Conservation (phyloP, 306 rosid genomes). For the Sesbania bispinosa region DNA sequence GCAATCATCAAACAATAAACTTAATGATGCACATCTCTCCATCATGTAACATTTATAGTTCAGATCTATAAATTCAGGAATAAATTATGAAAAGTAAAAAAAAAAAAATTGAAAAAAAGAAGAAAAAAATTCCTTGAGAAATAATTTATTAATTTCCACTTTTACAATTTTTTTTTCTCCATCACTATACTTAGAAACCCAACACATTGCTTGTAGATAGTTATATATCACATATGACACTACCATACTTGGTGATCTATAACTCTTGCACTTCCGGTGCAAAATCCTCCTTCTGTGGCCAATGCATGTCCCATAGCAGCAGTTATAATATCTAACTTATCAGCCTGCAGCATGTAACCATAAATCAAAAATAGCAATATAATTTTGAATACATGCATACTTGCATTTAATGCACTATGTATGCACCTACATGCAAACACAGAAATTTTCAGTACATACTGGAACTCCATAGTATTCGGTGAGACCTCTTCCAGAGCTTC, state of each 20-base stretch:
- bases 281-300: constrained; percentile 96
- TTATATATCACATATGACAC: constrained; percentile 16
- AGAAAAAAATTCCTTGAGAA: not conserved
- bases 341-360: constrained; percentile 57
- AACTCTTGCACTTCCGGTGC: constrained; percentile 92
- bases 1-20: constrained; percentile 12
- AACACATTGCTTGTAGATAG: not conserved
- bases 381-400: constrained; percentile 5
- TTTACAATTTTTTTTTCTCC: not conserved
- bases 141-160: constrained; percentile 3
- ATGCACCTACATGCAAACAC: not conserved
- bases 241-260: constrained; percentile 91
- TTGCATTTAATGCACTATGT: not conserved
- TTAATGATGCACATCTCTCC: constrained; percentile 1
- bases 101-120: too few relatives aligned
- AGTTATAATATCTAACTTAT: constrained; percentile 84
- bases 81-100: not conserved
- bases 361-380: constrained; percentile 32
- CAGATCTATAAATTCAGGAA: not conserved
- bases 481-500: constrained; percentile 93
- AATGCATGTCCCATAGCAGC: constrained; percentile 98
- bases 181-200: not conserved
- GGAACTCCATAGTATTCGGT: constrained; percentile 70
- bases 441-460: constrained; percentile 50
- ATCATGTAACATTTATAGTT: constrained; percentile 1